Conservation (phyloP, 306 rosid species). For the Crotalaria pallida region DNA sequence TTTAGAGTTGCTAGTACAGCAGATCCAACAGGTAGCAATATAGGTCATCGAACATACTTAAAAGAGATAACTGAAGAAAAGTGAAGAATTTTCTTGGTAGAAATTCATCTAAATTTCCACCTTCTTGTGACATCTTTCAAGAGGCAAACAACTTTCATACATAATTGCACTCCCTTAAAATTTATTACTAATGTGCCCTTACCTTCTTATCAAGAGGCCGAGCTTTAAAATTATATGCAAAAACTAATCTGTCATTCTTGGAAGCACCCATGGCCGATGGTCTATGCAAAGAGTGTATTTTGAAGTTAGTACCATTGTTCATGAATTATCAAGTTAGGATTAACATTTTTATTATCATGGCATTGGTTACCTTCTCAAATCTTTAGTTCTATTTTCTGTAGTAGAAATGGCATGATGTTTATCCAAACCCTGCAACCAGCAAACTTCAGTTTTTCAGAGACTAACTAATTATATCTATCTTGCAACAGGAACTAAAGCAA, state of each 20-base stretch:
- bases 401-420: slow-evolving; percentile 20
- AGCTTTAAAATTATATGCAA: slow-evolving; percentile 58
- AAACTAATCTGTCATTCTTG: slow-evolving; percentile 46
- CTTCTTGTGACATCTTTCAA: neutral
- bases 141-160: neutral
- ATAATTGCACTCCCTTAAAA: neutral
- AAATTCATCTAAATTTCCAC: neutral
- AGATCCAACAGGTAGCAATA: neutral
- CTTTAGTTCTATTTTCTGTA: slow-evolving; percentile 40
- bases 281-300: slow-evolving; percentile 33
- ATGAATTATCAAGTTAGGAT: slow-evolving; percentile 10
- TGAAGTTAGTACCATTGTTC: slow-evolving; percentile 21
- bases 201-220: slow-evolving; percentile 80
- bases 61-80: neutral
- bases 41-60: neutral
- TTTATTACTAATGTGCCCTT: neutral
- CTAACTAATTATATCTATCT: slow-evolving; percentile 3
- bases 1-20: slow-evolving; percentile 1
- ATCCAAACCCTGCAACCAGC: slow-evolving; percentile 45
- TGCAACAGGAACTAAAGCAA: slow-evolving; percentile 17
- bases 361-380: slow-evolving; percentile 55
- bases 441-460: slow-evolving; percentile 20
- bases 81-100: neutral
- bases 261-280: slow-evolving; percentile 45
- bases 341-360: slow-evolving; percentile 8